Conservation (phyloP, 306 rosid genomes). For the Glycine latifolia region DNA sequence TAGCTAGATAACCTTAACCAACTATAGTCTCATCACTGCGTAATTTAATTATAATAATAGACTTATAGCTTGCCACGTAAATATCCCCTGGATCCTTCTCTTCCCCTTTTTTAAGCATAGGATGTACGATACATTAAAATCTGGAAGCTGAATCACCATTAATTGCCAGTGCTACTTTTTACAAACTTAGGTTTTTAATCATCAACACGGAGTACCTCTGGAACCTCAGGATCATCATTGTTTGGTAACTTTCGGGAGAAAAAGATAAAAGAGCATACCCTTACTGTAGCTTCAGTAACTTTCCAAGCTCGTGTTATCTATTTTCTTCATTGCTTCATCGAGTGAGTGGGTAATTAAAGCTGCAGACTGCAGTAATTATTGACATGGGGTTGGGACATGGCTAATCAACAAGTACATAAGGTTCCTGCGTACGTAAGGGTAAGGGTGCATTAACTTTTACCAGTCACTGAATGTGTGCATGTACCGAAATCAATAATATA, state of each 20-base stretch:
- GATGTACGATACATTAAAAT: not conserved
- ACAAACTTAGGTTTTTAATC: not conserved
- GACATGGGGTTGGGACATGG: not conserved
- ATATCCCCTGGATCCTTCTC: not conserved
- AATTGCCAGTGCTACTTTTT: constrained; percentile 10
- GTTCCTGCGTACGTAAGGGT: not conserved
- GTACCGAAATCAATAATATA: not conserved
- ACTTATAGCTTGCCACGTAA: constrained; percentile 4
- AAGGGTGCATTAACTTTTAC: constrained; percentile 14
- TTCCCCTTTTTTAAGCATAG: not conserved
- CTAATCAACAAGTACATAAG: constrained; percentile 22
- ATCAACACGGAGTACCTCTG: not conserved
- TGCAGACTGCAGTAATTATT: not conserved
- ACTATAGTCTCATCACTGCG: not conserved
- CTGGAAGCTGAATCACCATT: not conserved
- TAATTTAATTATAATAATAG: not conserved
- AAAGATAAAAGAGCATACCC: not conserved
- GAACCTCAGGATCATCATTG: not conserved
- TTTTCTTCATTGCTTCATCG: constrained; percentile 6
- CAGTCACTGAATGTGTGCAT: not conserved
- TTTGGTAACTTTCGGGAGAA: not conserved
- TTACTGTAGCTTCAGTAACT: not conserved
- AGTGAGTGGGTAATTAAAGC: not conserved
- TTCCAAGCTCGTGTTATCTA: not conserved
- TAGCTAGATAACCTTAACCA: not conserved